Evolutionary conservation across 164 flowering plant species (phyloP).

Genomic region (Vitis rotundifolia): DNA sequence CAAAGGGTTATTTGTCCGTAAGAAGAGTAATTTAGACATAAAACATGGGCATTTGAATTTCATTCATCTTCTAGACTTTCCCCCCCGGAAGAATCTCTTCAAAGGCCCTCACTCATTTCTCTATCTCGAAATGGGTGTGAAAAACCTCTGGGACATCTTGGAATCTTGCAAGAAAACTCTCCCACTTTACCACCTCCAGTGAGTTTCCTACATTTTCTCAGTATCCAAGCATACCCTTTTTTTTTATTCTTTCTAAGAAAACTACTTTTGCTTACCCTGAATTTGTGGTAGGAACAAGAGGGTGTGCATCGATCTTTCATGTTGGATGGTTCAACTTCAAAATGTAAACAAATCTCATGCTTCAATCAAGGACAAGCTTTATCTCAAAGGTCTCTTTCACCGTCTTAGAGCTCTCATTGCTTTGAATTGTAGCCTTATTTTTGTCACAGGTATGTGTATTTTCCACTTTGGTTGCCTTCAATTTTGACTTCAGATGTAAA

Average conservation of each 20-base stretch:
- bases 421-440: slow-evolving; percentile 79
- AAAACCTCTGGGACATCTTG: slow-evolving; percentile 85
- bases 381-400: slow-evolving; percentile 77
- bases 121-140: slow-evolving; percentile 72
- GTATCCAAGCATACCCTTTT: neutral
- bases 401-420: slow-evolving; percentile 93
- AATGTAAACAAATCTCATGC: slow-evolving; percentile 51
- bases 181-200: slow-evolving; percentile 92
- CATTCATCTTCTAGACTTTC: no score
- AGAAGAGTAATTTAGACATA: no score
- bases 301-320: slow-evolving; percentile 91
- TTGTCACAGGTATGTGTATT: slow-evolving; percentile 64
- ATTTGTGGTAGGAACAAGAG: slow-evolving; percentile 69
- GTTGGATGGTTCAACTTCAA: slow-evolving; percentile 92
- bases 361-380: slow-evolving; percentile 53
- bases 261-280: neutral
- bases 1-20: no score
- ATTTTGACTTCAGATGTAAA: neutral
- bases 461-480: neutral
- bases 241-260: neutral
- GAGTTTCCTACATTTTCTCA: slow-evolving; percentile 20
- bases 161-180: slow-evolving; percentile 93
- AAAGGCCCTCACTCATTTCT: no score
- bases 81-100: no score
- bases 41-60: no score